phyloP scores from a whole-genome alignment of 345 rosid genomes.

The Citrus hindsii region DNA sequence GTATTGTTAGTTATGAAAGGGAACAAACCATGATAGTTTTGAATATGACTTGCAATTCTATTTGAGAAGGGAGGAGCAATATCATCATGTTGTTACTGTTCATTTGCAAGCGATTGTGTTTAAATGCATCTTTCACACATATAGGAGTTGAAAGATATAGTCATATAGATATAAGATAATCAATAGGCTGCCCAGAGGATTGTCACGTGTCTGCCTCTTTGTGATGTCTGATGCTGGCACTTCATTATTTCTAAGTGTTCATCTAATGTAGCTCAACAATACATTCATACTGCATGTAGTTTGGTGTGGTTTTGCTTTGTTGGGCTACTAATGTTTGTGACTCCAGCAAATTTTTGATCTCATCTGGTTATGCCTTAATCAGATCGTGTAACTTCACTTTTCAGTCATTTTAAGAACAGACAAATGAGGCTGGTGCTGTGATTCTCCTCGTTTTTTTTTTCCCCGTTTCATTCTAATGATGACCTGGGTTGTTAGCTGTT shows the following conservation, averaged over 20 bases:
- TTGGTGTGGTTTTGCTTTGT: not conserved
- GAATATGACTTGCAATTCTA: not conserved
- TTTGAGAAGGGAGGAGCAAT: not conserved
- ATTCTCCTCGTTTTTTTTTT: too few species aligned
- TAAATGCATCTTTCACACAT: not conserved
- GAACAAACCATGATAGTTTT: not conserved
- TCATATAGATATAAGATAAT: not conserved
- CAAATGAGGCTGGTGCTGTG: not conserved
- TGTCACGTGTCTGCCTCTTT: not conserved
- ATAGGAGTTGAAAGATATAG: not conserved
- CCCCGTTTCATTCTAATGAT: not conserved
- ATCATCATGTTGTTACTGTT: not conserved
- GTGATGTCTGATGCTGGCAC: not conserved
- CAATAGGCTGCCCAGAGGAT: not conserved
- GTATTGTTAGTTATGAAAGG: not conserved
- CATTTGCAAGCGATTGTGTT: not conserved
- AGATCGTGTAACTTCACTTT: not conserved
- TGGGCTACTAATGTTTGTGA: not conserved
- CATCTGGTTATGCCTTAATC: not conserved
- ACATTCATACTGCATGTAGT: not conserved
- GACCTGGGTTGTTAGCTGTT: not conserved
- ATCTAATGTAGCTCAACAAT: not conserved
- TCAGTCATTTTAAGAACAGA: not conserved
- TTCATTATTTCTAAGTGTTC: not conserved
- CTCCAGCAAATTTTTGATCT: not conserved